These are phyloP conservation scores for Annulohypoxylon bovei DNA, from an alignment of 495 filamentous ascomycete genomes.

Conservation along the genomic window DNA sequence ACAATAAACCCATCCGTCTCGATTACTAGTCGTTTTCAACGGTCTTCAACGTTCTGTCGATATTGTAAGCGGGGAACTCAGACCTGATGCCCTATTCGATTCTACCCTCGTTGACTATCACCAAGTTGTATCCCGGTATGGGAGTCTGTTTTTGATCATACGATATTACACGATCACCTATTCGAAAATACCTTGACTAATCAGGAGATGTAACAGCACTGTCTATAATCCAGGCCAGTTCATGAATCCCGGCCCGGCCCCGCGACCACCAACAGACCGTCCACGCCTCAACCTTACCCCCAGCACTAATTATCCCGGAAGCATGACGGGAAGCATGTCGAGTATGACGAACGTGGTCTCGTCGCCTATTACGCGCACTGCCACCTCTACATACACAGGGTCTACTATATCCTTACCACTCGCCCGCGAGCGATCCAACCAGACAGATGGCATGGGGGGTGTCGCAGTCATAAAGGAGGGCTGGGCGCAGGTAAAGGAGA, in stretches of 20 bases:
- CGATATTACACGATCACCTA: neutral
- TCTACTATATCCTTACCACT: conserved; percentile 76
- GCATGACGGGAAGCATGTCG: conserved; percentile 69
- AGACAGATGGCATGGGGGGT: conserved; percentile 68
- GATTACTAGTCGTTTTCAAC: neutral
- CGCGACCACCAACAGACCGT: conserved; percentile 85
- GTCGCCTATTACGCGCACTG: conserved; percentile 65
- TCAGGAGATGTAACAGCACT: conserved; percentile 47
- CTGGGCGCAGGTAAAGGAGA: conserved; percentile 85
- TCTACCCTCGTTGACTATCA: neutral
- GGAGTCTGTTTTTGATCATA: neutral
- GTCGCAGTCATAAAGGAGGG: conserved; percentile 88
- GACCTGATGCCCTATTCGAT: neutral
- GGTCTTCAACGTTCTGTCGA: neutral
- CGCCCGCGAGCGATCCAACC: conserved; percentile 67
- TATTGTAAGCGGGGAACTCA: conserved; percentile 10
- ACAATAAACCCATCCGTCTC: neutral
- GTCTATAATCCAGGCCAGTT: conserved; percentile 78
- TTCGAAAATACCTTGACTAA: conserved; percentile 22
- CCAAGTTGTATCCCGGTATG: neutral
- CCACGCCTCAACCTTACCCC: conserved; percentile 82
- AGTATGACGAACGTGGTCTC: conserved; percentile 72
- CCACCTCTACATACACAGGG: conserved; percentile 69
- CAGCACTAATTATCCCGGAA: conserved; percentile 75
- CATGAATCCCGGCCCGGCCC: conserved; percentile 96